Evolutionary conservation across 768 basidiomycete species (phyloP).

Genomic region (Podaxis sp.): DNA sequence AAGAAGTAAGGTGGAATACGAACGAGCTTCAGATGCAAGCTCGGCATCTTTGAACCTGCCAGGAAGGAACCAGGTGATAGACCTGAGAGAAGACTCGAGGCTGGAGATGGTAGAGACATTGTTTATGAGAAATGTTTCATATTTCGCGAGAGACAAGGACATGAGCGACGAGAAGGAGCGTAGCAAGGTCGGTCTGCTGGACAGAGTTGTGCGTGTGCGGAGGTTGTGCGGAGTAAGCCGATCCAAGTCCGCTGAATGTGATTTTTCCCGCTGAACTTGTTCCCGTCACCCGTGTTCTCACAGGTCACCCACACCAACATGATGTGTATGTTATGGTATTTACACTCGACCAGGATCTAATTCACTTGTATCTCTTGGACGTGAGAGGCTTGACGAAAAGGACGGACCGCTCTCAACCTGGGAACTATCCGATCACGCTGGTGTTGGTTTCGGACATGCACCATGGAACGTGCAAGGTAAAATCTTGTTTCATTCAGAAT

Average conservation of each 20-base stretch:
- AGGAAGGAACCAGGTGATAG: conserved; percentile 92
- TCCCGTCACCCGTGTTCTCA: neutral
- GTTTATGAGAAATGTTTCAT: conserved; percentile 78
- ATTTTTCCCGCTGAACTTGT: conserved; percentile 13
- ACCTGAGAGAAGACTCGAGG: conserved; percentile 85
- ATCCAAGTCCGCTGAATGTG: conserved; percentile 15
- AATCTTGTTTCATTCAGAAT: no score
- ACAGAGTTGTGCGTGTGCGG: neutral
- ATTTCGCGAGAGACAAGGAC: conserved; percentile 63
- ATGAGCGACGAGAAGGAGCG: conserved; percentile 29
- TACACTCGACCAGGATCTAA: neutral
- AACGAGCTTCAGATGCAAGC: conserved; percentile 89
- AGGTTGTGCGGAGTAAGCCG: conserved; percentile 11
- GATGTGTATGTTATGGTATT: neutral
- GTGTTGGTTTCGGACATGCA: no score
- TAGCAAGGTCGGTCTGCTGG: neutral
- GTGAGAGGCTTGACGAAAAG: no score
- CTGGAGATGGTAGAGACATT: conserved; percentile 84
- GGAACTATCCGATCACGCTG: no score
- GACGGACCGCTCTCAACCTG: no score
- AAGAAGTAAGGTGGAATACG: conserved; percentile 34
- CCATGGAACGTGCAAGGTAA: no score
- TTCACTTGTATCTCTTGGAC: no score
- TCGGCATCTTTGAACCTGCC: conserved; percentile 98
- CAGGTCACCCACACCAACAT: neutral